Evolutionary conservation across 2,329 filamentous ascomycete genomes (phyloP).

Genomic region (Setomelanomma holmii): DNA sequence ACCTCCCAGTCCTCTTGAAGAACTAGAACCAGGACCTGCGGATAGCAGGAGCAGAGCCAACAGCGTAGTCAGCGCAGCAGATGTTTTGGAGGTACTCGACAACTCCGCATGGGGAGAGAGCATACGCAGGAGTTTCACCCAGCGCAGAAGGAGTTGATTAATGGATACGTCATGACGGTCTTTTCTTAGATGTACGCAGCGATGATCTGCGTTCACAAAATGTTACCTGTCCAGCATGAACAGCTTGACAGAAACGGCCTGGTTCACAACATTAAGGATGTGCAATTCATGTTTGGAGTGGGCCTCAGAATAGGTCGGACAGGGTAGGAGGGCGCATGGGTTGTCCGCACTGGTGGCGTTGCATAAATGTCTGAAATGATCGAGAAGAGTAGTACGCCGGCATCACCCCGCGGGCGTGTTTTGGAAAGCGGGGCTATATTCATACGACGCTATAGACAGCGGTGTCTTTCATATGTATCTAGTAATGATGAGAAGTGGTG

Average conservation of each 20-base stretch:
- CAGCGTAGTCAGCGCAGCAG: slow-evolving; percentile 75
- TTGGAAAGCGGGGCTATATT: neutral
- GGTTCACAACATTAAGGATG: neutral
- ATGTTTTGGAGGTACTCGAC: slow-evolving; percentile 84
- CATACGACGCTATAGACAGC: neutral
- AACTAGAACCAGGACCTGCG: slow-evolving; percentile 35
- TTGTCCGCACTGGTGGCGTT: slow-evolving; percentile 33
- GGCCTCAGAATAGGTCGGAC: slow-evolving; percentile 30
- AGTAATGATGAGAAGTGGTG: neutral
- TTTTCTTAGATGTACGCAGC: neutral
- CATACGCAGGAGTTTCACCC: slow-evolving; percentile 85
- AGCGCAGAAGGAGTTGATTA: slow-evolving; percentile 52
- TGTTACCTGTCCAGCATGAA: neutral
- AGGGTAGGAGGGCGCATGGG: slow-evolving; percentile 19
- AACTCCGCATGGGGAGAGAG: slow-evolving; percentile 94
- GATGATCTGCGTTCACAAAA: neutral
- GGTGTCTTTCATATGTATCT: neutral
- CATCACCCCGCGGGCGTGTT: slow-evolving; percentile 14
- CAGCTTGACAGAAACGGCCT: neutral
- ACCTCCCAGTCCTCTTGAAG: slow-evolving; percentile 45
- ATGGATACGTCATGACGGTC: neutral
- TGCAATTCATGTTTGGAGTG: slow-evolving; percentile 13
- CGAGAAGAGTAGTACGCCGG: slow-evolving; percentile 18
- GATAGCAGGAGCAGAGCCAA: slow-evolving; percentile 66
- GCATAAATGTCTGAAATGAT: slow-evolving; percentile 42